These are phyloP conservation scores for Micractinium sp. DNA, from an alignment of 139 green algal genomes.

Conservation along the genomic window DNA sequence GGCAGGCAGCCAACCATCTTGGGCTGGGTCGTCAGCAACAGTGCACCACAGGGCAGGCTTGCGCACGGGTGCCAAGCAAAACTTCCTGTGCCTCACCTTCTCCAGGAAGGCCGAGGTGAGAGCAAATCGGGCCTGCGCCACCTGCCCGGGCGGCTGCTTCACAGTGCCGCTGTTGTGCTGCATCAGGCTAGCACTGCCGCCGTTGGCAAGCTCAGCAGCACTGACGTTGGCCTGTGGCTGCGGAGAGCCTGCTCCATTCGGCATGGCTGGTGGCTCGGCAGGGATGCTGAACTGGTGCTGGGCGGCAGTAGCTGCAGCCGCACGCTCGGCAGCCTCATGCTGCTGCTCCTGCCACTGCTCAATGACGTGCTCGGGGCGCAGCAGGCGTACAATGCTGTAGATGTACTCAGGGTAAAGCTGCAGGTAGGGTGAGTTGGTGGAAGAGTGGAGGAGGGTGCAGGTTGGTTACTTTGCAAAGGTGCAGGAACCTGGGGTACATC, in stretches of 20 bases:
- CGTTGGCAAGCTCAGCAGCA: background rate
- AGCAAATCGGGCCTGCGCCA: slow-evolving; percentile 30
- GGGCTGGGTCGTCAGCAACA: background rate
- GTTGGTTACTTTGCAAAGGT: no score
- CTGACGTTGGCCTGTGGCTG: background rate
- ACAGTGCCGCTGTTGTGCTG: background rate
- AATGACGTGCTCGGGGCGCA: slow-evolving; percentile 51
- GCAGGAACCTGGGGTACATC: no score
- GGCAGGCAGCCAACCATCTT: no score
- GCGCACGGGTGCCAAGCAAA: no score
- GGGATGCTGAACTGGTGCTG: slow-evolving; percentile 15
- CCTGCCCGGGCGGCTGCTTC: slow-evolving; percentile 8
- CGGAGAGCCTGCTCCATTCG: background rate
- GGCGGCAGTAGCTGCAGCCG: background rate
- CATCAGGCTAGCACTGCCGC: background rate
- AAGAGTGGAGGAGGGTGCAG: no score
- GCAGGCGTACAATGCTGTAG: slow-evolving; percentile 41
- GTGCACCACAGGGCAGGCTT: background rate
- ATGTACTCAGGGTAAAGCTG: slow-evolving; percentile 65
- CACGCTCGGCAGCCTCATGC: slow-evolving; percentile 18
- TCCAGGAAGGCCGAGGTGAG: slow-evolving; percentile 53
- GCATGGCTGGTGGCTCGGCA: background rate
- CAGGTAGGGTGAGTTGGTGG: no score
- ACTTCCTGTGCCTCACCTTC: slow-evolving; percentile 23
- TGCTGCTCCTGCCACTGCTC: slow-evolving; percentile 39